Percentiles rank a stretch among this genome's conserved stretches.
phyloP scores from a whole-genome alignment of 176 grass and related monocot species.

The Carex cristatella region DNA sequence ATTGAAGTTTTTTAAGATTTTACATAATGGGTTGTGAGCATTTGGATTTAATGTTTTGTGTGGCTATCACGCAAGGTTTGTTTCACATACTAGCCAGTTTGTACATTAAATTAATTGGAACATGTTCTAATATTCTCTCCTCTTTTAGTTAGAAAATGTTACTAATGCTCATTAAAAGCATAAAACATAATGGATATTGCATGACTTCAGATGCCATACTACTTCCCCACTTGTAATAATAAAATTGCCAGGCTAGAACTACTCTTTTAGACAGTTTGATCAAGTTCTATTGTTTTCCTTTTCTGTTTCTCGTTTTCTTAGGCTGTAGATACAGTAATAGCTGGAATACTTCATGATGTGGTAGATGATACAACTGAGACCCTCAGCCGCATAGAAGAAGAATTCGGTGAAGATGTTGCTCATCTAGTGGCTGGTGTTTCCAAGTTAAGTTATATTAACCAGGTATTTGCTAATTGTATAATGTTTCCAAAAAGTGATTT shows the following conservation, averaged over 20 bases:
- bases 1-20: background rate
- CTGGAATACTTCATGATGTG: constrained; percentile 95
- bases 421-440: constrained; percentile 81
- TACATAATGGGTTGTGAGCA: background rate
- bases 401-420: constrained; percentile 87
- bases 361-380: constrained; percentile 85
- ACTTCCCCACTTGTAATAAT: constrained; percentile 3
- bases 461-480: constrained; percentile 43
- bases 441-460: constrained; percentile 97
- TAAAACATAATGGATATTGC: background rate
- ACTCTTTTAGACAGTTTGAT: constrained; percentile 10
- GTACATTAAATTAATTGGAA: background rate
- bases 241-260: background rate
- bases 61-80: background rate
- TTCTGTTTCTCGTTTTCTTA: constrained; percentile 22
- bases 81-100: background rate
- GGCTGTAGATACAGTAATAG: constrained; percentile 89
- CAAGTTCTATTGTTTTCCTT: constrained; percentile 15
- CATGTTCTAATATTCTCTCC: background rate
- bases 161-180: background rate
- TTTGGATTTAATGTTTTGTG: background rate
- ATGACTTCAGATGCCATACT: background rate
- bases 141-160: background rate
- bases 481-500: background rate
- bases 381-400: constrained; percentile 60